Evolutionary conservation across 2,329 filamentous ascomycete species (phyloP), one percentile per base, ranked within the genome.

Genomic region (Lojkania enalia): DNA sequence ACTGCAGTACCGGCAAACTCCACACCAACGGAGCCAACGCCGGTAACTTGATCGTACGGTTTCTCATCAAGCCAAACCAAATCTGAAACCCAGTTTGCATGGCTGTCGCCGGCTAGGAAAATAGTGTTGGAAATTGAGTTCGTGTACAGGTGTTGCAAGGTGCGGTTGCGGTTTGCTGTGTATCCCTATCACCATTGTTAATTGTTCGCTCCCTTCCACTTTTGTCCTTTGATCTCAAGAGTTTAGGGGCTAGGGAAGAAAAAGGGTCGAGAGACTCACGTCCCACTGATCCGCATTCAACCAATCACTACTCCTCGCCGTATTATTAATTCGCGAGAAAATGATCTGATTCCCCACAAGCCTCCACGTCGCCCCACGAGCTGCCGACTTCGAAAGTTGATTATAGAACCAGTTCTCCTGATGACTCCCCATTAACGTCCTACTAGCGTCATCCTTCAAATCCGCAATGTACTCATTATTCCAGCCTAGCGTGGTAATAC

Each of bases 81-180:
- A 42, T 76, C 63, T 5, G 60, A 64, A 1, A 68, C 64, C 71
- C 85, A 87, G 50, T 80, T 82, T 21, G 78, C 77, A 58, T 89
- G 86, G 20, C 76, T 80, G 63, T 89, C 86, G 5, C 86, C 86
- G 0, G 85, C 77, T 13, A 90, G 77, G 55, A 89, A 81, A 46
- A 88, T 79, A 55, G 84, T 88, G 70, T 89, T 88, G 46, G 72
- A 72, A 49, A 89, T 88, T 6, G 81, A 73, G 61, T 87, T 81
- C 23, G 81, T 73, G 55, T 84, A 85, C 11, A 89, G 70, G 46
- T 82, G 80, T 54, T 82, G 70, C 9, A 87, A 73, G 0, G 86
- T 89, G 16, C 85, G 77, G 71, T 89, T 88, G 35, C 83, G 76
- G 66, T 87, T 88, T 5, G 83, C 77, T 25, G 78, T 72, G 60